Evolutionary conservation across 495 filamentous ascomycete species (phyloP).

Genomic region (Neurospora africana): DNA sequence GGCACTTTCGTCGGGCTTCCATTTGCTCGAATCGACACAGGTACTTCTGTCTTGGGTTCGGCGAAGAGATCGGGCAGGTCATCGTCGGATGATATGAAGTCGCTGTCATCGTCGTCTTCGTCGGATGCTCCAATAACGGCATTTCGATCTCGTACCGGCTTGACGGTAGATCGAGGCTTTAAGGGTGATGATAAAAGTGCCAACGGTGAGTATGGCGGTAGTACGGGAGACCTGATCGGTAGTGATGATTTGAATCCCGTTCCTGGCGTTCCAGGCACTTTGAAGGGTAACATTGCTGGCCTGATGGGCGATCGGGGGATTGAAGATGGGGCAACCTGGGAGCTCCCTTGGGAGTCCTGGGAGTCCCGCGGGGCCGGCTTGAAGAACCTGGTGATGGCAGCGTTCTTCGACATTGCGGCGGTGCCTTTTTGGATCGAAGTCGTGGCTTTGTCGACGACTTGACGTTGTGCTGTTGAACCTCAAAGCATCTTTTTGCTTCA

Average conservation of each 20-base stretch:
- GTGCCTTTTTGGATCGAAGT: neutral
- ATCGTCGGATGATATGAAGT: slow-evolving; percentile 13
- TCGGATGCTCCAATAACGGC: slow-evolving; percentile 57
- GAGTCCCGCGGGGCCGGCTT: slow-evolving; percentile 6
- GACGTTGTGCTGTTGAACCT: neutral
- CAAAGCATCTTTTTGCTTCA: neutral
- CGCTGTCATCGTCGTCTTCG: slow-evolving; percentile 35
- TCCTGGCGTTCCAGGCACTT: slow-evolving; percentile 1
- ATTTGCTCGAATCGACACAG: neutral
- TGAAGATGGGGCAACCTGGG: neutral
- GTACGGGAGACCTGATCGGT: slow-evolving; percentile 3
- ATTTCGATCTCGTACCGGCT: slow-evolving; percentile 17
- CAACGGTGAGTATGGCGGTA: slow-evolving; percentile 5
- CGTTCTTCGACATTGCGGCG: slow-evolving; percentile 5
- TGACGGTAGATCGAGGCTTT: slow-evolving; percentile 12
- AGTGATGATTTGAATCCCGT: slow-evolving; percentile 5
- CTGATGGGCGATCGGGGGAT: neutral
- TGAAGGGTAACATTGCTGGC: neutral
- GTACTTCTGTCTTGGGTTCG: slow-evolving; percentile 5
- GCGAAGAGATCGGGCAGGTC: slow-evolving; percentile 12
- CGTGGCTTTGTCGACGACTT: neutral
- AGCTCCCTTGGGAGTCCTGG: neutral
- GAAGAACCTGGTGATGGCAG: slow-evolving; percentile 28
- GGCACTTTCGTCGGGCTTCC: neutral
- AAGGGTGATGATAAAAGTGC: slow-evolving; percentile 19